phyloP scores from a whole-genome alignment of 345 rosid species.

The Cardamine occulta region DNA sequence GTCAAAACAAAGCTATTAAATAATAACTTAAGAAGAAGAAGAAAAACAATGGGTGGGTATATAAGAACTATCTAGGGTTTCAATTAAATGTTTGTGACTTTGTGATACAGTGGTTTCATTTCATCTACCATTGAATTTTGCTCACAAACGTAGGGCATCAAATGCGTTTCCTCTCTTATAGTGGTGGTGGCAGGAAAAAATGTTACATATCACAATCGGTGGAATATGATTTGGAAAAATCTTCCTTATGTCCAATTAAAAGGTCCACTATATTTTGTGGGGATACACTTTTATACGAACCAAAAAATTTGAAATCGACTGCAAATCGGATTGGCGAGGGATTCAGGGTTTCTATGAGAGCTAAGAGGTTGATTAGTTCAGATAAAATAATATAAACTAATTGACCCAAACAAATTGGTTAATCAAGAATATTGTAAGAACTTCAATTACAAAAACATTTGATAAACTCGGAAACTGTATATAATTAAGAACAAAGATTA shows the following conservation, averaged over 20 bases:
- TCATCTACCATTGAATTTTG: slow-evolving; percentile 20
- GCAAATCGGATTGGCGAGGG: neutral
- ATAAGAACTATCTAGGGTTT: slow-evolving; percentile 28
- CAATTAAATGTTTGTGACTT: slow-evolving; percentile 17
- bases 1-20: slow-evolving; percentile 14
- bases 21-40: neutral
- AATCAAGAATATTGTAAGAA: neutral
- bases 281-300: neutral
- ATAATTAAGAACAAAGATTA: neutral
- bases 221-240: slow-evolving; percentile 3
- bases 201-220: neutral
- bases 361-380: neutral
- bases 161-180: slow-evolving; percentile 20
- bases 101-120: slow-evolving; percentile 19
- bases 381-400: neutral
- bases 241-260: neutral
- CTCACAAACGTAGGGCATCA: neutral
- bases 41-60: slow-evolving; percentile 23
- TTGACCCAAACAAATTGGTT: neutral
- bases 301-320: neutral
- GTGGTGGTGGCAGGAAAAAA: slow-evolving; percentile 39
- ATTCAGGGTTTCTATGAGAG: neutral
- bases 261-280: slow-evolving; percentile 10
- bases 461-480: neutral
- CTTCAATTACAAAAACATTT: neutral